These are phyloP conservation scores for Phytophthora crassamura DNA, from an alignment of 352 stramenopile genomes.

Conservation along the genomic window DNA sequence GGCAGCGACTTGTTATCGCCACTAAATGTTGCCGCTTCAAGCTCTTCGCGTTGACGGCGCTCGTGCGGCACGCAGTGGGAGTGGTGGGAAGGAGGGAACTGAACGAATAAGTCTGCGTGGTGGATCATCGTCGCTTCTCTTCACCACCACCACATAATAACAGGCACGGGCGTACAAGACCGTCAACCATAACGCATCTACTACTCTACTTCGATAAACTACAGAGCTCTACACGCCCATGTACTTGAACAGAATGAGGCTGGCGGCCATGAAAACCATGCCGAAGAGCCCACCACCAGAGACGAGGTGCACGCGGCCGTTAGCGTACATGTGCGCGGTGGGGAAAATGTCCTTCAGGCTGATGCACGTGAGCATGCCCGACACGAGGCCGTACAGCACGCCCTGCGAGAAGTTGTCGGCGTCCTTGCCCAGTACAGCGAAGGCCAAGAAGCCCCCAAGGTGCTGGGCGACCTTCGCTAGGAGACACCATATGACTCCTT, in stretches of 20 bases:
- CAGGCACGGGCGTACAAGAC: neutral
- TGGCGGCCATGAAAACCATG: constrained; percentile 92
- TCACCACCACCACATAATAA: no score
- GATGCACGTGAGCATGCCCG: constrained; percentile 96
- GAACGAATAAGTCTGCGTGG: neutral
- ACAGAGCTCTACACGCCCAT: constrained; percentile 42
- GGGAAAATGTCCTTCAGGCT: constrained; percentile 91
- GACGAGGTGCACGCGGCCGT: constrained; percentile 77
- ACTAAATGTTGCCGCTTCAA: no score
- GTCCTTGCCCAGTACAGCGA: constrained; percentile 69
- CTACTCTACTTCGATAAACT: constrained; percentile 10
- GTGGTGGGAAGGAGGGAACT: constrained; percentile 8
- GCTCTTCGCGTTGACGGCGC: no score
- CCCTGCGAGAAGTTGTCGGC: constrained; percentile 64
- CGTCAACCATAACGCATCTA: neutral
- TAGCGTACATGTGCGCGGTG: constrained; percentile 90
- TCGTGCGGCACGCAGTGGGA: constrained; percentile 8
- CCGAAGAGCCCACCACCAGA: constrained; percentile 80
- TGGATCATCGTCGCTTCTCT: neutral
- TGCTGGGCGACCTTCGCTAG: constrained; percentile 86
- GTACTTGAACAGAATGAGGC: constrained; percentile 88
- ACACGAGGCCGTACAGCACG: constrained; percentile 91
- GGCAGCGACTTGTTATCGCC: no score
- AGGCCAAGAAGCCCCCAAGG: constrained; percentile 86
- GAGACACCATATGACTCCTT: constrained; percentile 93